Percentiles rank a stretch among this genome's conserved stretches.
phyloP scores from a whole-genome alignment of 2,329 filamentous ascomycete species.

The Aureobasidium sp. region DNA sequence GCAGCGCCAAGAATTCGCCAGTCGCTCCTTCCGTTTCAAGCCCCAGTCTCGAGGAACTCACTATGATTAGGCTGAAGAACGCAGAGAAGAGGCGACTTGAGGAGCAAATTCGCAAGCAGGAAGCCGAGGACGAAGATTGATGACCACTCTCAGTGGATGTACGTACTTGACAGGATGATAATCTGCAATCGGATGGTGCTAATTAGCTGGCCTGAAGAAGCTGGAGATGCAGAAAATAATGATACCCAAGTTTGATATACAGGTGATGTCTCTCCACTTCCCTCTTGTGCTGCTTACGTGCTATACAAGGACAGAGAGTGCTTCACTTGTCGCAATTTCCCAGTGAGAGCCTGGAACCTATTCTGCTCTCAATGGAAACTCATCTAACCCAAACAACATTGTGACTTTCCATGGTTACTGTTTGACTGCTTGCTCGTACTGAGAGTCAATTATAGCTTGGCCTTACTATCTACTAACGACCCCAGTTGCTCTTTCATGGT shows the following conservation, averaged over 20 bases:
- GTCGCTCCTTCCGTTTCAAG: slow-evolving; percentile 18
- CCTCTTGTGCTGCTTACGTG: neutral
- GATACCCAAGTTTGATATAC: neutral
- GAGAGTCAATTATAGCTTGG: slow-evolving; percentile 14
- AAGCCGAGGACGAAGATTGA: slow-evolving; percentile 10
- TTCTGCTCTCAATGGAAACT: neutral
- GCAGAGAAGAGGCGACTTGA: slow-evolving; percentile 37
- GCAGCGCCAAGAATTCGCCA: slow-evolving; percentile 20
- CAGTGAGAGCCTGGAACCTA: neutral
- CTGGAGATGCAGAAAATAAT: neutral
- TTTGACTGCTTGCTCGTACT: neutral
- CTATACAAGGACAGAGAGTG: neutral
- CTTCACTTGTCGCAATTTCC: neutral
- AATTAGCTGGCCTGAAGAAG: neutral
- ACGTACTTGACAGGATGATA: neutral
- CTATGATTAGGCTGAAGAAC: slow-evolving; percentile 37
- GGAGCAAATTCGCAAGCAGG: slow-evolving; percentile 36
- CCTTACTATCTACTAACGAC: slow-evolving; percentile 21
- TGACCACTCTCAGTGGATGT: neutral
- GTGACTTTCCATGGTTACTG: neutral
- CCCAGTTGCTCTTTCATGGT: slow-evolving; percentile 42
- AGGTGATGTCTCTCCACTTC: neutral
- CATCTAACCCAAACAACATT: too few species aligned
- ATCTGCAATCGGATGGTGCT: neutral
- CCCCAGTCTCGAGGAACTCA: slow-evolving; percentile 32